These are phyloP conservation scores for Collybia mongolica DNA, from an alignment of 768 basidiomycete genomes.

Conservation along the genomic window DNA sequence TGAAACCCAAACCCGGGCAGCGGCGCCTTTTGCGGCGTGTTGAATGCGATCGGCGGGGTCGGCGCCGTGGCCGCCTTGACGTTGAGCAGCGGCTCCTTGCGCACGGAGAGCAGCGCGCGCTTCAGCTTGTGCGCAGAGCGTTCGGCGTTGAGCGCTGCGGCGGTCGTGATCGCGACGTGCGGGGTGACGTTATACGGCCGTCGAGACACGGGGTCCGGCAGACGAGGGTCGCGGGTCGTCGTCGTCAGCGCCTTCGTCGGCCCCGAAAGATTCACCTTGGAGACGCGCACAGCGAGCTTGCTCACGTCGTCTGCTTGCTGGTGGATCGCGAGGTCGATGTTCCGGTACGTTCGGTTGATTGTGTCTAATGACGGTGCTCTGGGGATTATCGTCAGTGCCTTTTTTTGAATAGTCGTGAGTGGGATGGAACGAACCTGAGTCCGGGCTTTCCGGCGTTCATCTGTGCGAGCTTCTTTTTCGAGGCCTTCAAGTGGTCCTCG, in stretches of 20 bases:
- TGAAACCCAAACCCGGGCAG: constrained; percentile 16
- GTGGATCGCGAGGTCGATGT: constrained; percentile 73
- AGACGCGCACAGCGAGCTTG: constrained; percentile 48
- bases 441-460: constrained; percentile 59
- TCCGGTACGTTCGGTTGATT: constrained; percentile 80
- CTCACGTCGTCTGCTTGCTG: constrained; percentile 59
- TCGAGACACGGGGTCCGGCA: constrained; percentile 37
- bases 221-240: constrained; percentile 36
- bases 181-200: constrained; percentile 49
- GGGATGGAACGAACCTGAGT: constrained; percentile 48
- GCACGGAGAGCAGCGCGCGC: constrained; percentile 55
- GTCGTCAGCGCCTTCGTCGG: background rate
- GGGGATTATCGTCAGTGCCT: constrained; percentile 7
- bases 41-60: constrained; percentile 32
- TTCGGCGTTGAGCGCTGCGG: constrained; percentile 82
- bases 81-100: constrained; percentile 69
- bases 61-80: constrained; percentile 41
- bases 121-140: constrained; percentile 71
- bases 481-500: constrained; percentile 66
- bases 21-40: constrained; percentile 31
- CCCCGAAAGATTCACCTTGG: constrained; percentile 44
- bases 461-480: constrained; percentile 68
- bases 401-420: background rate
- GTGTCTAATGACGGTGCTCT: constrained; percentile 87
- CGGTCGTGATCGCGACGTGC: constrained; percentile 70